Base-by-base conservation (phyloP, 2,329 filamentous ascomycete genomes). In the Colletotrichum melonis region DNA sequence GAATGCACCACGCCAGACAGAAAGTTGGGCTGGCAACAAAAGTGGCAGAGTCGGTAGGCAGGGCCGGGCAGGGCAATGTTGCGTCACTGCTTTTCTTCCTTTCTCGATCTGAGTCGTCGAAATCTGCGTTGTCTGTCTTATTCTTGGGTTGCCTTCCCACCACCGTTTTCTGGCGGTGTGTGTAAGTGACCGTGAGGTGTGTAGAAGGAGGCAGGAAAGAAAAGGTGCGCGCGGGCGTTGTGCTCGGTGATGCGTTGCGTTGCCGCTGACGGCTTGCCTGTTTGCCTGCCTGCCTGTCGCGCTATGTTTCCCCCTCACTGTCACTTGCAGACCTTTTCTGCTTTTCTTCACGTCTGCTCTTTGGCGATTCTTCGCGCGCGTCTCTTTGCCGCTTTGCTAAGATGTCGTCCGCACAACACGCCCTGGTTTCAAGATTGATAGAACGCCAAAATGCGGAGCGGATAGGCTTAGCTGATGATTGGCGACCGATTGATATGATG, bases 361-460 rank as follows among this genome's bases (percentile, higher is more conserved):
- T 56, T 24, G 30, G 58, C 54, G 35, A 54, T 66, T 65, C 28
- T 28, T 42, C 46, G 70, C 60, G 59, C 52, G 67, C 60, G 60
- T 55, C 63, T 66, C 63, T 65, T 65, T 60, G 60, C 60, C 52
- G 70, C 64, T 70, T 62, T 19, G 38, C 38, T 42, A 8, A 11
- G 32, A 35, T 35, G 11, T 62, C 56, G 55, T 32, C 60, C 66
- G 30, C 35, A 28, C 49, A 9, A 24, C 58, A 16, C 49, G 16
- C 24, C 58, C 56, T 65, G 11, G 71, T 63, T 72, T 67, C 71
- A 73, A 66, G 71, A 74, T 72, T 68, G 72, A 72, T 67, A 72
- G 26, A 67, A 58, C 68, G 58, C 63, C 7, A 32, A 64, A 67
- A 64, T 75, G 73, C 73, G 58, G 71, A 74, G 71, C 52, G 52